Base-by-base conservation (phyloP, 164 flowering plant species). In the Tinospora cordifolia region DNA sequence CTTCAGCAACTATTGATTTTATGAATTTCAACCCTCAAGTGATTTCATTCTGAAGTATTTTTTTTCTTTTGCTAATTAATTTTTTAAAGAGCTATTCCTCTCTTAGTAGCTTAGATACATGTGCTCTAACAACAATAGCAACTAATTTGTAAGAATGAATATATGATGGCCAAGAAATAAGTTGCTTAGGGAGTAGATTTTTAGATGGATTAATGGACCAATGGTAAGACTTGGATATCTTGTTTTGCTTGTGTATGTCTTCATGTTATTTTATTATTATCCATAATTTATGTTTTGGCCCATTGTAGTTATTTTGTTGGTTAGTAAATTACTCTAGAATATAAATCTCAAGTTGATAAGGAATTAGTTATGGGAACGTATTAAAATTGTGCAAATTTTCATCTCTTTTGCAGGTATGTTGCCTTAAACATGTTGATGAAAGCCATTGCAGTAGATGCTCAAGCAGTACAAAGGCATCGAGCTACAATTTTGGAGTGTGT, bases 381-480 rank as follows among this genome's bases (percentile, higher is more conserved):
- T 19, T 10, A 54, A 21, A 54, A n/a, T 8, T 19, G n/a, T 6
- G 24, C 21, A 2, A 54, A 54, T n/a, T 46, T 22, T 40, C 49
- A 15, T 66, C 8, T 69, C 10, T 51, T 72, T 46, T 79, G 34
- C 86, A 95, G 99, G 80, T 95, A 95, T 88, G 99, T 95, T 79
- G 99, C 99, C 39, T 76, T 95, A 78, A 95, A 92, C 81, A 95
- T 92, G 97, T 79, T 95, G 80, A 91, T 84, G 96, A 90, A 78
- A 82, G 97, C 97, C 73, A 81, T 95, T 39, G 72, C 81, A 14
- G 88, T 91, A 69, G 99, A 95, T 84, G 80, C 93, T 76, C 98
- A 91, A 82, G 97, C 98, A 63, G 97, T 92, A 66, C 98, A 95
- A 82, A 87, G 99, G 81, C 98, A 95, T 77, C 87, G 98, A 51